Conservation (phyloP, 116 monocot species). For the Cymodocea nodosa region DNA sequence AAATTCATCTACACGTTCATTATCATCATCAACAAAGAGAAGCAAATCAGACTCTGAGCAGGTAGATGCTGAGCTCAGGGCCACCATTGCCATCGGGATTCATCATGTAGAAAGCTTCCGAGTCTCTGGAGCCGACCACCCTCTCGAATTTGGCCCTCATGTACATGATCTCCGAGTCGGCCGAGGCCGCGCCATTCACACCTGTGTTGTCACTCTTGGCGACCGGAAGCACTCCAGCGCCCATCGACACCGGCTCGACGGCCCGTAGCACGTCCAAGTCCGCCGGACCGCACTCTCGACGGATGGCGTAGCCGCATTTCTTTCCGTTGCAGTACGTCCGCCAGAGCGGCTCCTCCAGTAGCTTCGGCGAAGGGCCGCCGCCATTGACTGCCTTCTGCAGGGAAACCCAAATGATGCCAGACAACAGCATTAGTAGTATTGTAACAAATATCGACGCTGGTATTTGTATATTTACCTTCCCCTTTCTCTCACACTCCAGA, state of each 20-base stretch:
- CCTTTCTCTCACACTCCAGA: conserved; percentile 38
- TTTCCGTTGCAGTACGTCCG: conserved; percentile 76
- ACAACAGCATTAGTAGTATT: too few relatives aligned
- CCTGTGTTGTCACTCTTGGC: neutral
- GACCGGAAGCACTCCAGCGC: conserved; percentile 66
- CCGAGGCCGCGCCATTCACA: neutral
- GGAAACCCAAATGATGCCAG: neutral
- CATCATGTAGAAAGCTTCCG: conserved; percentile 95
- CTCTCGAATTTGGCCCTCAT: conserved; percentile 86
- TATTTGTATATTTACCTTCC: neutral
- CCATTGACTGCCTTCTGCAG: conserved; percentile 1
- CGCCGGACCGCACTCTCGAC: conserved; percentile 31
- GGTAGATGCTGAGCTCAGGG: conserved; percentile 66
- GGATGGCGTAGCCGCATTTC: conserved; percentile 67
- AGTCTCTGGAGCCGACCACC: conserved; percentile 74
- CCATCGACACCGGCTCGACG: conserved; percentile 75
- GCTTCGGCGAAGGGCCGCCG: conserved; percentile 9
- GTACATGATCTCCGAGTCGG: conserved; percentile 69
- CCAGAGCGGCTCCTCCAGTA: conserved; percentile 66
- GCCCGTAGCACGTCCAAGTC: conserved; percentile 56
- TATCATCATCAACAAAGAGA: neutral
- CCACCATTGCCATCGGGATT: conserved; percentile 58
- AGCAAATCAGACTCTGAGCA: conserved; percentile 29
- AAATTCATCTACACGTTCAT: neutral
- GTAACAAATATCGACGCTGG: too few relatives aligned